Evolutionary conservation across 176 grass and related monocot genomes (phyloP), one percentile per base, ranked within the genome.

Genomic region (Bolboschoenus planiculmis): DNA sequence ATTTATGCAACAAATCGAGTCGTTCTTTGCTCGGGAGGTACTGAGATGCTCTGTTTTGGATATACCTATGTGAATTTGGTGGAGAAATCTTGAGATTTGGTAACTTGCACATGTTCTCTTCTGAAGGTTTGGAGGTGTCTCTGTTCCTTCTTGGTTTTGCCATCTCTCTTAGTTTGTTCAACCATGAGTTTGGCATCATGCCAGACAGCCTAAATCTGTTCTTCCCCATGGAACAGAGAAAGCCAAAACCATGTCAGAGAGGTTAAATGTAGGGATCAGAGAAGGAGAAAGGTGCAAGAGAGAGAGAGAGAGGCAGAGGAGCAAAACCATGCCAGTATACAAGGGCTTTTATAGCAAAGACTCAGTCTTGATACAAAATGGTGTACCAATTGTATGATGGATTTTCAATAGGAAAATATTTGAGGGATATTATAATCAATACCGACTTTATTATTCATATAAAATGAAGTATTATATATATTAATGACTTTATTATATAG

Each of bases 141-240:
- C 54, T 29, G 79, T 72, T 65, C 58, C 86, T 86, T 85, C 46
- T 37, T 81, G 76, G 20, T 37, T 57, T 93, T 56, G 39, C 42
- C 40, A 58, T 74, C 11, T 88, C 74, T 85, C 79, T 89, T 79
- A 95, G 95, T 89, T 88, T 95, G 81, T 88, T 85, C 85, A 94
- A 89, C 95, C 95, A 98, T 33, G 83, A 91, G 84, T 83, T 86
- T 31, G 85, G 83, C 81, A 86, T 61, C 80, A 86, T 88, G 37
- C 81, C 66, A 56, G 78, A 82, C 15, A 89, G 16, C 78, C 79
- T 80, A 81, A 88, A 88, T 51, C 62, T 75, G 40, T 79, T 51
- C 21, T 85, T 85, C 35, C 61, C 81, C 87, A 85, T 77, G 72
- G 47, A 77, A 51, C 18, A 77, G 42, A 77, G 72, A 51, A 42